Conservation (phyloP, 352 stramenopile genomes). For the Phytophthora sp. region DNA sequence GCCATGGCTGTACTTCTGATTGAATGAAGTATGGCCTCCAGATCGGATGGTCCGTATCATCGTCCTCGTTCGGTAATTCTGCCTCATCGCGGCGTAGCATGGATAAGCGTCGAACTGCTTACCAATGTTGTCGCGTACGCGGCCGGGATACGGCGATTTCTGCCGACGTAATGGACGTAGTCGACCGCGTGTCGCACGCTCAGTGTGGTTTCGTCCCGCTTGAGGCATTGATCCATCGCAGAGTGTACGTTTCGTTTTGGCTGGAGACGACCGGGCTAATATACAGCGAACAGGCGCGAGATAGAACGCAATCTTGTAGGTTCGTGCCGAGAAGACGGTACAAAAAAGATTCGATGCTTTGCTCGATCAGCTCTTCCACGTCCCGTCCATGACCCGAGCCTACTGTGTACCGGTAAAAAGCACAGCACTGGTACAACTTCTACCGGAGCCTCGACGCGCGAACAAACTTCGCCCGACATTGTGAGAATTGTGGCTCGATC, state of each 20-base stretch:
- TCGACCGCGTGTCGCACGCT: conserved; percentile 15
- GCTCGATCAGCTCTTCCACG: background rate
- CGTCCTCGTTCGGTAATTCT: background rate
- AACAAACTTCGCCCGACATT: background rate
- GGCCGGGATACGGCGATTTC: background rate
- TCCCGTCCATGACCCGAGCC: background rate
- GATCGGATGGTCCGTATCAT: background rate
- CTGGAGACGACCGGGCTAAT: background rate
- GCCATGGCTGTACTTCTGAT: background rate
- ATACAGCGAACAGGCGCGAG: background rate
- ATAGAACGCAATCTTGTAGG: conserved; percentile 5
- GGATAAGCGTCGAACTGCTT: background rate
- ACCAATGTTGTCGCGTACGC: background rate
- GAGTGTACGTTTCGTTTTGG: background rate
- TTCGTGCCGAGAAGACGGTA: conserved; percentile 1
- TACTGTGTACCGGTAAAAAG: background rate
- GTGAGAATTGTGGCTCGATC: background rate
- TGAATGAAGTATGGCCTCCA: background rate
- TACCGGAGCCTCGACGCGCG: background rate
- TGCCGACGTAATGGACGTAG: conserved; percentile 6
- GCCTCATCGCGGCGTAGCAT: background rate
- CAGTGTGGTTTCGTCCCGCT: background rate
- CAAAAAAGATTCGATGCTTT: background rate
- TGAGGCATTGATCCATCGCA: conserved; percentile 1
- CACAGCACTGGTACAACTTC: conserved; percentile 5